phyloP scores from a whole-genome alignment of 78 protist genomes.

The Dictyostelium citrinum region DNA sequence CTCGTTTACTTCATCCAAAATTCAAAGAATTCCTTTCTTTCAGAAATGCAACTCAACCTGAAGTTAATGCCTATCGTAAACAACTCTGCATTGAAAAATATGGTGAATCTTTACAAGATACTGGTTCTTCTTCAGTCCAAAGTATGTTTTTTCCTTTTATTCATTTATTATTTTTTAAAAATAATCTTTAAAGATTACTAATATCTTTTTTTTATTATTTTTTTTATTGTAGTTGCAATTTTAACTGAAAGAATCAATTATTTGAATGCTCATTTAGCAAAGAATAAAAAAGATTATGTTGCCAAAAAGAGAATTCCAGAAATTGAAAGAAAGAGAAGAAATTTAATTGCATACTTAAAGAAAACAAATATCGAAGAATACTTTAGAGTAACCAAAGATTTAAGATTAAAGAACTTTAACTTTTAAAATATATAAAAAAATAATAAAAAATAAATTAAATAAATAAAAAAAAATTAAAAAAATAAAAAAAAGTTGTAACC shows the following conservation, averaged over 20 bases:
- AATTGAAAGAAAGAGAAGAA: conserved; percentile 27
- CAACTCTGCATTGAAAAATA: conserved; percentile 44
- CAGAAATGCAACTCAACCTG: conserved; percentile 51
- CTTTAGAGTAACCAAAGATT: conserved; percentile 49
- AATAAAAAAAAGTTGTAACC: neutral
- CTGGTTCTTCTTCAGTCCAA: conserved; percentile 63
- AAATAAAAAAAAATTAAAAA: neutral
- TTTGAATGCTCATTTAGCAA: conserved; percentile 25
- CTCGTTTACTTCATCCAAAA: conserved; percentile 61
- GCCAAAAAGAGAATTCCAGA: conserved; percentile 22
- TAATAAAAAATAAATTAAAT: neutral
- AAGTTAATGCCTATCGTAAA: conserved; percentile 27
- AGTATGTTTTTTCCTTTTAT: neutral
- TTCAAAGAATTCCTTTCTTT: conserved; percentile 57
- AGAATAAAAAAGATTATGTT: conserved; percentile 46
- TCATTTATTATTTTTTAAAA: neutral
- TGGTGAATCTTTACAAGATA: conserved; percentile 24
- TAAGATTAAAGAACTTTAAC: conserved; percentile 29
- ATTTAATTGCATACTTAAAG: conserved; percentile 53
- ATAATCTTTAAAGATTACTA: neutral
- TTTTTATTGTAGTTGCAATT: conserved; percentile 14
- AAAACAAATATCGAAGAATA: conserved; percentile 51
- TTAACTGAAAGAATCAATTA: conserved; percentile 52
- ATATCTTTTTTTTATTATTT: neutral
- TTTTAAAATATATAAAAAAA: neutral